Conservation (phyloP, 768 basidiomycete species). For the Kwoniella sp. region DNA sequence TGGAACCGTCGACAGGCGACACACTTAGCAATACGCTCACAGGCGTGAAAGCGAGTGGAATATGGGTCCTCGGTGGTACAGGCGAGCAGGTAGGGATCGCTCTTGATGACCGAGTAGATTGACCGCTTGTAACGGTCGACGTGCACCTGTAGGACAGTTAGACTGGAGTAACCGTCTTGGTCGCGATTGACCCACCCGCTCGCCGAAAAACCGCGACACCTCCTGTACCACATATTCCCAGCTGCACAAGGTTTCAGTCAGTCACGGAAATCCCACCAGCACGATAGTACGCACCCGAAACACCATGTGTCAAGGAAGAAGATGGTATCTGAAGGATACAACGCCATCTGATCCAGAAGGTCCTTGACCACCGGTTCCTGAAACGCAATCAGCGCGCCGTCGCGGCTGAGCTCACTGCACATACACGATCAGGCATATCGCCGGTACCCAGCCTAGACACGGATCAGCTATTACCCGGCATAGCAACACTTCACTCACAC, state of each 20-base stretch:
- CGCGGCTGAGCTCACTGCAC: neutral
- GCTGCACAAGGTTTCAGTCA: conserved; percentile 9
- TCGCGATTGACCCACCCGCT: conserved; percentile 23
- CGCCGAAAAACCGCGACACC: conserved; percentile 63
- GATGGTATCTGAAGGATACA: conserved; percentile 62
- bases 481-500: conserved; percentile 45
- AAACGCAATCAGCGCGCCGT: neutral
- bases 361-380: conserved; percentile 66
- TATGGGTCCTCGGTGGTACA: conserved; percentile 34
- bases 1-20: conserved; percentile 21
- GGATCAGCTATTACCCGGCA: conserved; percentile 1
- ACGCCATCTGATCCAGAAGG: conserved; percentile 64
- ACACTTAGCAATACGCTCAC: conserved; percentile 77
- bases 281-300: conserved; percentile 59
- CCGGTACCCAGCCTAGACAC: conserved; percentile 42
- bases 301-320: conserved; percentile 95
- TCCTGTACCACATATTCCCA: conserved; percentile 87
- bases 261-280: neutral
- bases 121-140: conserved; percentile 80
- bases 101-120: conserved; percentile 64
- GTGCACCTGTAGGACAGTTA: conserved; percentile 69
- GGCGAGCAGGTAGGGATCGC: conserved; percentile 52
- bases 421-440: conserved; percentile 47
- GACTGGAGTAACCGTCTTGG: too few species aligned
- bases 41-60: conserved; percentile 81